These are phyloP conservation scores for Triticum aestivum DNA, from an alignment of 176 grass and related monocot species.

Conservation along the genomic window DNA sequence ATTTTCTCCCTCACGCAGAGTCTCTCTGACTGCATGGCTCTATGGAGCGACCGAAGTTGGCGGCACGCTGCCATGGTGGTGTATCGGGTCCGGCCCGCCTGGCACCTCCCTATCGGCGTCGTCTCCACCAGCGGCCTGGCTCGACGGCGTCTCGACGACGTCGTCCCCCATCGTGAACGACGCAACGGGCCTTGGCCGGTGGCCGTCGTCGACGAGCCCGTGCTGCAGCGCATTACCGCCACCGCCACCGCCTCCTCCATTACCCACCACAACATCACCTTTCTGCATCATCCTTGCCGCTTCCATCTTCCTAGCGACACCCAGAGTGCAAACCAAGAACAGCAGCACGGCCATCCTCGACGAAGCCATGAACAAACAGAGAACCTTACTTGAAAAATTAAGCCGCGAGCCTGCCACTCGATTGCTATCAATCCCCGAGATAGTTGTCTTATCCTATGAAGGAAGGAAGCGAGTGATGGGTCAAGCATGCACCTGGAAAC, in stretches of 20 bases:
- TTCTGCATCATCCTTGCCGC: background rate
- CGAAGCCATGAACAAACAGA: background rate
- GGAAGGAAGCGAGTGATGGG: background rate
- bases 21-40: background rate
- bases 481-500: conserved; percentile 4
- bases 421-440: background rate
- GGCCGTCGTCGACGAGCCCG: background rate
- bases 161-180: background rate
- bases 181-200: conserved; percentile 5
- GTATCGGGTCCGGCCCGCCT: conserved; percentile 34
- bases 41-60: background rate
- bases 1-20: background rate
- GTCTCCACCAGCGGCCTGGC: background rate
- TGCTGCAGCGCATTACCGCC: background rate
- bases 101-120: conserved; percentile 31
- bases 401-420: background rate
- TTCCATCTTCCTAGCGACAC: background rate
- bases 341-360: background rate
- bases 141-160: background rate
- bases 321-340: conserved; percentile 7
- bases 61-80: conserved; percentile 23
- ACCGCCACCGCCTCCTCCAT: background rate
- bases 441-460: background rate
- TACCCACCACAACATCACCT: conserved; percentile 8
- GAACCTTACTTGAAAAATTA: background rate